Evolutionary conservation across 2,329 filamentous ascomycete genomes (phyloP).

Genomic region (Hymenoscyphus fructigenus): DNA sequence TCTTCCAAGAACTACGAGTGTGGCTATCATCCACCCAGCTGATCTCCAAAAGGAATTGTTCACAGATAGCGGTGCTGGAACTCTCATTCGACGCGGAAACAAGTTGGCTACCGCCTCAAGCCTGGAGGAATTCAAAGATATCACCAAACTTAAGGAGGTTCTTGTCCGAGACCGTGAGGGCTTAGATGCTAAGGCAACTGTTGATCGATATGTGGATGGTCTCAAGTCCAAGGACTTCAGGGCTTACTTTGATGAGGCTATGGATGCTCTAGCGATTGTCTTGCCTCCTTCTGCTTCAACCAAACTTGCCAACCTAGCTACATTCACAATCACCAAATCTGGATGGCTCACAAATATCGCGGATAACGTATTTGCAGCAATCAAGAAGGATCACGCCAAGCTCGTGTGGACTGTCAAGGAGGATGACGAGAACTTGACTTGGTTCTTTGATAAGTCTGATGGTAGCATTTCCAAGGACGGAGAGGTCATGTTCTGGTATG

Average conservation of each 20-base stretch:
- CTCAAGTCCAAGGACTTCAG: constrained; percentile 78
- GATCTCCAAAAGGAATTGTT: constrained; percentile 96
- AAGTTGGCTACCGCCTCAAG: constrained; percentile 76
- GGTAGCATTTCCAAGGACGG: constrained; percentile 84
- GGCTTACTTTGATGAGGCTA: constrained; percentile 89
- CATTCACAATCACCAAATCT: constrained; percentile 88
- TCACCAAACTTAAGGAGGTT: constrained; percentile 76
- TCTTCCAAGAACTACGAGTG: constrained; percentile 86
- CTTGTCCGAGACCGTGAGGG: constrained; percentile 80
- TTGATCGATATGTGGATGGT: constrained; percentile 82
- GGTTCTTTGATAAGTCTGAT: constrained; percentile 97
- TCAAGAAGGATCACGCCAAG: constrained; percentile 91
- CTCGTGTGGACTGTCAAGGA: constrained; percentile 96
- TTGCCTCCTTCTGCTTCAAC: constrained; percentile 68
- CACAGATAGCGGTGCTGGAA: constrained; percentile 92
- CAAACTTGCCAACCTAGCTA: constrained; percentile 78
- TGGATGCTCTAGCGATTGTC: constrained; percentile 90
- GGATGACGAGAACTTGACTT: constrained; percentile 93
- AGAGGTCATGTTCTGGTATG: constrained; percentile 93
- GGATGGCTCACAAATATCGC: constrained; percentile 94
- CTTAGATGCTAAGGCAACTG: constrained; percentile 76
- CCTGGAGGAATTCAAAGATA: constrained; percentile 72
- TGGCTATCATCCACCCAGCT: constrained; percentile 95
- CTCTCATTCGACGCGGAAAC: constrained; percentile 86
- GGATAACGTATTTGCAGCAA: constrained; percentile 89